Base-by-base conservation (phyloP, 768 basidiomycete genomes). In the Mycena leptocephala region DNA sequence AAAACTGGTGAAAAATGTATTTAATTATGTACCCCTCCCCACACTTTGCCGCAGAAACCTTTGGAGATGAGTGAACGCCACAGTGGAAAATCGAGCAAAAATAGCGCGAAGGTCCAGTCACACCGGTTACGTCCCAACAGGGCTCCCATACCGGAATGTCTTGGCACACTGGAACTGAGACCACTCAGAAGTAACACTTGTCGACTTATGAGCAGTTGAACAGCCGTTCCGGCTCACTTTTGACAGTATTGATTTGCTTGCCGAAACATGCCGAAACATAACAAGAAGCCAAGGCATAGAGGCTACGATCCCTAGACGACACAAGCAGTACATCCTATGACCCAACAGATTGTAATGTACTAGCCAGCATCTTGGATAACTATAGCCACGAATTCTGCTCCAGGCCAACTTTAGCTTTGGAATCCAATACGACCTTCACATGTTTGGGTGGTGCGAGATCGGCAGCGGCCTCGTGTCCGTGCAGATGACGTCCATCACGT, bases 241-340 rank as follows among this genome's bases (percentile, higher is more conserved):
- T 55, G 53, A 24, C 53, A 55, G 53, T 20, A 53, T 59, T 59
- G 6, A 59, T 59, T 28, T 61, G 18, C 58, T 18, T 61, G 58
- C 32, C 32, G 58, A 61, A 61, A 35, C 51, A 35, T 61, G 58
- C 35, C 58, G 58, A 61, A 61, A 61, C 5, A 30, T 35, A 61
- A 37, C 58, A 59, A 59, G 58, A 61, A 32, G 33, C 32, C 32
- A 61, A 14, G 32, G 58, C 58, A 61, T 35, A 35, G 58, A 59
- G 32, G 58, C 32, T 30, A 59, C n/a, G 58, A 59, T n/a, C n/a
- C 58, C 58, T 61, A 35, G 58, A 61, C 58, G 58, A 61, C 33
- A 16, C 32, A 22, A 61, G 11, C 35, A 61, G 58, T 18, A 61
- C 32, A 35, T 35, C 58, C 35, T 61, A 61, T 61, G 22, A 37